Evolutionary conservation across 306 rosid species (phyloP), one percentile per base, ranked within the genome.

Genomic region (Fragaria vesca): DNA sequence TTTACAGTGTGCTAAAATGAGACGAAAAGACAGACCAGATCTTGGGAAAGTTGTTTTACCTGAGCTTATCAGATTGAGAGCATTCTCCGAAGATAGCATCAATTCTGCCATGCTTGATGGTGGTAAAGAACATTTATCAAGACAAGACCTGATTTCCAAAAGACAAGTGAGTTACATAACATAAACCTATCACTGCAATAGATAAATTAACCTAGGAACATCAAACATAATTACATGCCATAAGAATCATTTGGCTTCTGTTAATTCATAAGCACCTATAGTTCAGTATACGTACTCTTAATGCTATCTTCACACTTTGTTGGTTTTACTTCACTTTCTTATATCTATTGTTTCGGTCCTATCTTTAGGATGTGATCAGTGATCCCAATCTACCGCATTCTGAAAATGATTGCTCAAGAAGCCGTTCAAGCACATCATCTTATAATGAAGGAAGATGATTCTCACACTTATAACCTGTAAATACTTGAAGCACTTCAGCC

Each of bases 1-100:
- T 24, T 84, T 94, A 55, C 84, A 73, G 17, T 94, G 98, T 63
- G 84, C 92, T 0, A 92, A 94, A 54, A 86, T 92, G 93, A 89
- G 93, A 80, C 75, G 83, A 62, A 92, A 86, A 81, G 97, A 92
- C 76, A 83, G 97, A 65, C 97, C 95, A 11, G 92, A 94, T 75
- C 95, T 92, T 58, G 97, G 86, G 0, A 89, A 87, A 69, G 78
- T 86, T 51, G 87, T 90, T 51, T 76, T 92, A 30, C 93, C 97
- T 20, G 88, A 88, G 80, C 89, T 90, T 13, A 90, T 86, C 76
- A 86, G 91, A 76, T 65, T 88, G 79, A 86, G 88, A 85, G 79
- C 66, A 18, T 69, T 92, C 20, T 93, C 96, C 20, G 90, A 92
- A 30, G 94, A 84, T 0, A 85, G 72, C 74, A 80, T 74, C 87